These are phyloP conservation scores for Sedum album DNA, from an alignment of 164 flowering plant species.

Conservation along the genomic window DNA sequence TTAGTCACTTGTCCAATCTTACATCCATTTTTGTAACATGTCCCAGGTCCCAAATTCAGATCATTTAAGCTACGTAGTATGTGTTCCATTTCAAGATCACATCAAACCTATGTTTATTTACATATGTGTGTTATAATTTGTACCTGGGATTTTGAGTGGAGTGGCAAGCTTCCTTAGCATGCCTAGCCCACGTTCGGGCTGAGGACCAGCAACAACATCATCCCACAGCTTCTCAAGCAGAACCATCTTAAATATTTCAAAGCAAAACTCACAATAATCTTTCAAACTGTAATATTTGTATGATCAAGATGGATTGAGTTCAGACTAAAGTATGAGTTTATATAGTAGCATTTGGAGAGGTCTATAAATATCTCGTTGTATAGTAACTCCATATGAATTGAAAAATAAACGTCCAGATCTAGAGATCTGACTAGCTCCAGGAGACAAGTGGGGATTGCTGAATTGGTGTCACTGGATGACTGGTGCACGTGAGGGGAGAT, in stretches of 20 bases:
- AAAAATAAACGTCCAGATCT: background rate
- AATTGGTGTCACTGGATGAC: no score
- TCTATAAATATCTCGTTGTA: constrained; percentile 1
- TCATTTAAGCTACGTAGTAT: no score
- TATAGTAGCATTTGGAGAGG: background rate
- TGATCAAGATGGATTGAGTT: background rate
- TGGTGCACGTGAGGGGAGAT: background rate
- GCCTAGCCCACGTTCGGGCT: constrained; percentile 78
- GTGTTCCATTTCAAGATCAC: background rate
- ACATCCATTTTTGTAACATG: background rate
- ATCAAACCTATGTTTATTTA: no score
- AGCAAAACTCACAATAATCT: background rate
- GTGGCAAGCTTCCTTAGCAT: constrained; percentile 43
- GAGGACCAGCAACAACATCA: constrained; percentile 78
- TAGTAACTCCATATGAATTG: background rate
- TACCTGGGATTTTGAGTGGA: constrained; percentile 31
- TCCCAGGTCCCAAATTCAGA: background rate
- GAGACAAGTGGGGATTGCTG: background rate
- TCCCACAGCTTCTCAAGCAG: constrained; percentile 81
- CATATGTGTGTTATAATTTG: background rate
- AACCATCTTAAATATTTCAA: background rate
- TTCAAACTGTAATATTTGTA: background rate
- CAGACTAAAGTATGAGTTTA: background rate
- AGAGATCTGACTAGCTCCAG: constrained; percentile 1
- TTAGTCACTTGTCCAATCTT: background rate